Evolutionary conservation across 129 eudicot species (phyloP).

Genomic region (Scalesia atractyloides): DNA sequence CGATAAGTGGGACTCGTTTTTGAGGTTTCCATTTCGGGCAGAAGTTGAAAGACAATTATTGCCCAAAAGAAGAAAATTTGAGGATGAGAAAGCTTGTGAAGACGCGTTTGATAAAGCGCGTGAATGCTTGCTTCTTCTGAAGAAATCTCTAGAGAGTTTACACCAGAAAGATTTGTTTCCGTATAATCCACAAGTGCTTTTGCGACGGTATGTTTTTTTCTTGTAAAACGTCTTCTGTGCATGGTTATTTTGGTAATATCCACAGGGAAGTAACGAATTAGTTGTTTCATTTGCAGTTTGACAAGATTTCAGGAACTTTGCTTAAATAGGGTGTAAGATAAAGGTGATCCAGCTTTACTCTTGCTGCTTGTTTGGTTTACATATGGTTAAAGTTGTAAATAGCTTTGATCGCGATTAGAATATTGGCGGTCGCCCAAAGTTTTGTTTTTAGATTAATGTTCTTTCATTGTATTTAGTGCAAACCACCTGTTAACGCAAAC

Average conservation of each 20-base stretch:
- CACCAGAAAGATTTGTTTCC: conserved; percentile 74
- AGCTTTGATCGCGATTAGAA: background rate
- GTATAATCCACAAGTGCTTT: conserved; percentile 84
- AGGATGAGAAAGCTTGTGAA: conserved; percentile 19
- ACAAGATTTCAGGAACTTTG: conserved; percentile 67
- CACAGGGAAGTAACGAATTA: background rate
- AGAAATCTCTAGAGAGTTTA: conserved; percentile 56
- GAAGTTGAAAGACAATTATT: conserved; percentile 28
- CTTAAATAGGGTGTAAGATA: conserved; percentile 8
- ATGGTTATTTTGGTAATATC: background rate
- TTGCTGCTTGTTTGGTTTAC: background rate
- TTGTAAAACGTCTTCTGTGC: background rate
- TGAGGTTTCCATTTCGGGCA: conserved; percentile 40
- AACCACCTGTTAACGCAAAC: background rate
- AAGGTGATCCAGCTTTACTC: background rate
- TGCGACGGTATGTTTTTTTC: conserved; percentile 57
- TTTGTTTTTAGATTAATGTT: background rate
- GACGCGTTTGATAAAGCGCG: conserved; percentile 47
- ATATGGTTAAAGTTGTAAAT: too few species aligned
- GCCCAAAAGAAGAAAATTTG: conserved; percentile 53
- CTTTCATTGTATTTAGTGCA: background rate
- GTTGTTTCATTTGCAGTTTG: conserved; percentile 49
- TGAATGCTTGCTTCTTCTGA: conserved; percentile 69
- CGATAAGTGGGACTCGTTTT: conserved; percentile 63
- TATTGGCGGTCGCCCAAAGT: background rate